These are phyloP conservation scores for Psidium friedrichsthalianum DNA, from an alignment of 345 rosid species.

Conservation along the genomic window DNA sequence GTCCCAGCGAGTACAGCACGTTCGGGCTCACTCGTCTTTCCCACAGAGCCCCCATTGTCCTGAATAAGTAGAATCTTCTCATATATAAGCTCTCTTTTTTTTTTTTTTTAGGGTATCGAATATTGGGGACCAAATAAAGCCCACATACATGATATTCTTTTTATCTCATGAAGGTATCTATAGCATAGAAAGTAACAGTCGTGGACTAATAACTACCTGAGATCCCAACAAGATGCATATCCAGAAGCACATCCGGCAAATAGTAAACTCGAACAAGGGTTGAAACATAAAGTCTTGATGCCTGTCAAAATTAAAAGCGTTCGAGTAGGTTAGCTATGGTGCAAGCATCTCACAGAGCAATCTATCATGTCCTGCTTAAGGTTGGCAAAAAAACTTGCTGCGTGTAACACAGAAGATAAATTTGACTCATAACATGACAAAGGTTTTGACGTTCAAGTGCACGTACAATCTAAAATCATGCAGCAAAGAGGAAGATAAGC, in stretches of 20 bases:
- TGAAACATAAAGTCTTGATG: slow-evolving; percentile 56
- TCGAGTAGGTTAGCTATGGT: neutral
- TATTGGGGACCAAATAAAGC: neutral
- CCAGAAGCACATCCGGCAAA: slow-evolving; percentile 77
- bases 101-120: neutral
- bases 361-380: neutral
- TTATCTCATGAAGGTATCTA: neutral
- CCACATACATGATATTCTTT: neutral
- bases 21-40: slow-evolving; percentile 64
- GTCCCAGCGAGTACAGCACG: slow-evolving; percentile 61
- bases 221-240: slow-evolving; percentile 72
- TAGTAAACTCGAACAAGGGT: slow-evolving; percentile 44
- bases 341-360: neutral
- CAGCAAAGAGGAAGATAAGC: neutral
- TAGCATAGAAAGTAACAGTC: neutral
- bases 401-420: neutral
- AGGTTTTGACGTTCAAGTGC: neutral
- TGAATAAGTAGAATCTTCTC: slow-evolving; percentile 4
- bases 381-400: neutral
- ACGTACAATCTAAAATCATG: neutral
- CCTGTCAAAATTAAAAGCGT: slow-evolving; percentile 28
- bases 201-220: slow-evolving; percentile 33
- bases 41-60: slow-evolving; percentile 76
- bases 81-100: no score
- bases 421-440: neutral